A percentile compares a stretch with the other conserved stretches of the same genome.
These are phyloP conservation scores for Mycocalia duriaeana DNA, from an alignment of 1,284 basidiomycete species.

Conservation along the genomic window DNA sequence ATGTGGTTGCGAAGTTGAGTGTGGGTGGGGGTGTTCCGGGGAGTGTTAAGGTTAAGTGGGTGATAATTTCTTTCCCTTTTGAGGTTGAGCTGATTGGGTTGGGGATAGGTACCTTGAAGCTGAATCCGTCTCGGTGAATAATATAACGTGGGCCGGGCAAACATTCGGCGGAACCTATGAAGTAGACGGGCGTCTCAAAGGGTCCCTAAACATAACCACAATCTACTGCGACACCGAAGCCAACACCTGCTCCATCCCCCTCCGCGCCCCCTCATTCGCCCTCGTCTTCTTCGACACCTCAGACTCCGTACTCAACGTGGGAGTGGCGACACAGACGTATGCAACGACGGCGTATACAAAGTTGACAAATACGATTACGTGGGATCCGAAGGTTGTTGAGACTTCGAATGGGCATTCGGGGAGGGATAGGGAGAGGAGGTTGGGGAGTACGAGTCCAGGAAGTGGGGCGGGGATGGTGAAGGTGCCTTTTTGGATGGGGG, in stretches of 20 bases:
- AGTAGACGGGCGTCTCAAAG: slow-evolving; percentile 59
- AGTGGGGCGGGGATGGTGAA: no score
- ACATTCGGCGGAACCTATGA: slow-evolving; percentile 56
- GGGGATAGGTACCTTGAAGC: slow-evolving; percentile 41
- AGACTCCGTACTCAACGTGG: slow-evolving; percentile 32
- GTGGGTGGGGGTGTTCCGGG: slow-evolving; percentile 32
- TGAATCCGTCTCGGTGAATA: slow-evolving; percentile 48
- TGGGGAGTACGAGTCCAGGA: slow-evolving; percentile 39
- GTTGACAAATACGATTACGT: slow-evolving; percentile 41
- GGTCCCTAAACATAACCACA: slow-evolving; percentile 43
- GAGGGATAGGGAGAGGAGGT: slow-evolving; percentile 13
- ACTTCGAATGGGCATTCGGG: slow-evolving; percentile 48
- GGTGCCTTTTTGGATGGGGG: no score
- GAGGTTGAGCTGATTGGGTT: background rate
- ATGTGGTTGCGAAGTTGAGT: slow-evolving; percentile 41
- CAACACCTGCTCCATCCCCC: slow-evolving; percentile 52
- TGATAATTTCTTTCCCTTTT: background rate
- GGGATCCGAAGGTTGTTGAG: slow-evolving; percentile 37
- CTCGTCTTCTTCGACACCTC: slow-evolving; percentile 58
- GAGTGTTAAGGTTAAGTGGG: slow-evolving; percentile 53
- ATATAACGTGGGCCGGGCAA: slow-evolving; percentile 68
- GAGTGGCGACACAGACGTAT: slow-evolving; percentile 40
- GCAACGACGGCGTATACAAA: slow-evolving; percentile 48
- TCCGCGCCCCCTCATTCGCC: slow-evolving; percentile 66
- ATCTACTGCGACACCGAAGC: slow-evolving; percentile 43